Evolutionary conservation across 2,329 filamentous ascomycete species (phyloP), one percentile per base, ranked within the genome.

Genomic region (Fusarium sterilihyphosum): DNA sequence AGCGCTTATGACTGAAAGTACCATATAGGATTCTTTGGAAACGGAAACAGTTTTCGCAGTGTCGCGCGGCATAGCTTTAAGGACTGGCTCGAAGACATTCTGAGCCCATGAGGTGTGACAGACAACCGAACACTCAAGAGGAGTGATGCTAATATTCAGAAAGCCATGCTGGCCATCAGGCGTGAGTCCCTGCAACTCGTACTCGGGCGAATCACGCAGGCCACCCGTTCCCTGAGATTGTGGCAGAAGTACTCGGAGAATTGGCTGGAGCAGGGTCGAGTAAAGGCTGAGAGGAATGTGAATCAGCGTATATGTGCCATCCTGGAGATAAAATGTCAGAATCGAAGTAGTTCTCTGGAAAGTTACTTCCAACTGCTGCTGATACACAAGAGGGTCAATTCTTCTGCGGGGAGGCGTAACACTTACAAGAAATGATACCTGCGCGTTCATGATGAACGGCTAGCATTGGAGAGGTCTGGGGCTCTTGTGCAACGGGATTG

Each of bases 121-220:
- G 61, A 97, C 94, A 60, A 99, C 89, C 8, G 95, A 98, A 84
- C 94, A 97, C 83, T 98, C 96, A 63, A 97, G 90, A 0, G 95
- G 94, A 1, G 95, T 98, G 78, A 98, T 89, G 72, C 94, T 97
- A 76, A 99, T 91, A 82, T 98, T 98, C 81, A 98, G 89, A 82
- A 99, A 98, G 50, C 91, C 91, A 83, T 96, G 93, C 80, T 88
- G 88, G 71, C 86, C 84, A 71, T 88, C 87, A 49, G 83, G 71
- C 8, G 85, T 86, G 49, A 89, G 82, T 24, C 86, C 88, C 69
- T 87, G 85, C 50, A 86, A 80, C 49, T 81, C 79, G 56, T 81
- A 80, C 68, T 84, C 80, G 57, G 82, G 78, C 29, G 80, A 81
- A 60, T 81, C 80, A 65, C 67, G 69, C 66, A 71, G 83, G 78